Conservation (phyloP, 2,329 filamentous ascomycete species). For the Chaetomium sp. region DNA sequence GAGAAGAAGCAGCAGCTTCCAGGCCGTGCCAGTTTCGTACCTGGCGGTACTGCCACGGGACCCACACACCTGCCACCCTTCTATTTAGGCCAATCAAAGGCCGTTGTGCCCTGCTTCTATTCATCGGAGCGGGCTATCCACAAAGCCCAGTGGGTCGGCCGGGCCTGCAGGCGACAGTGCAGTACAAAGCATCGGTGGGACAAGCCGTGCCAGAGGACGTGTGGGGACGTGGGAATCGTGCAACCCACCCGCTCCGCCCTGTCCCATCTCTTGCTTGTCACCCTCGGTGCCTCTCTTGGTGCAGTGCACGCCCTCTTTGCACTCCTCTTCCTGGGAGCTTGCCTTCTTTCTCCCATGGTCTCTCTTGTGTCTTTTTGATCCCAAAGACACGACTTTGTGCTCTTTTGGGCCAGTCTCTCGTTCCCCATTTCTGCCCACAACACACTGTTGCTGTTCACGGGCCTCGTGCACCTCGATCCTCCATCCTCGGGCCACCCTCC, state of each 20-base stretch:
- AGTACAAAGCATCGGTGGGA: slow-evolving; percentile 18
- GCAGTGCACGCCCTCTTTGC: slow-evolving; percentile 12
- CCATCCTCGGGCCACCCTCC: neutral
- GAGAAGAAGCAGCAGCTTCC: slow-evolving; percentile 28
- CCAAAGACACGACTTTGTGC: slow-evolving; percentile 25
- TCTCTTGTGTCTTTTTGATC: slow-evolving; percentile 13
- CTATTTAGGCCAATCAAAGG: slow-evolving; percentile 26
- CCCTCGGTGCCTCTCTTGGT: slow-evolving; percentile 30
- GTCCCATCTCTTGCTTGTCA: slow-evolving; percentile 25
- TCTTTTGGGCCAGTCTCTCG: slow-evolving; percentile 24
- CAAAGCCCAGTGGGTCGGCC: slow-evolving; percentile 26
- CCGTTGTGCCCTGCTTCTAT: slow-evolving; percentile 21
- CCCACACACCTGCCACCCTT: slow-evolving; percentile 21
- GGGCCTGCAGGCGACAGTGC: neutral
- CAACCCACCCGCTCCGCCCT: slow-evolving; percentile 33
- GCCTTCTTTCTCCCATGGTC: slow-evolving; percentile 19
- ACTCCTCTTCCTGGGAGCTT: slow-evolving; percentile 23
- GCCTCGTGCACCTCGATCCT: neutral
- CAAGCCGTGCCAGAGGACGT: slow-evolving; percentile 18
- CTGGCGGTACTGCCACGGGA: slow-evolving; percentile 27
- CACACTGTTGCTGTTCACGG: neutral
- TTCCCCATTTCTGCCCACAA: slow-evolving; percentile 14
- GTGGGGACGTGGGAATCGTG: slow-evolving; percentile 27
- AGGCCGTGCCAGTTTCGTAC: slow-evolving; percentile 24
- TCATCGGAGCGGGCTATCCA: slow-evolving; percentile 21